These are phyloP conservation scores for Myotisia sp. DNA, from an alignment of 2,329 filamentous ascomycete species.

Conservation along the genomic window DNA sequence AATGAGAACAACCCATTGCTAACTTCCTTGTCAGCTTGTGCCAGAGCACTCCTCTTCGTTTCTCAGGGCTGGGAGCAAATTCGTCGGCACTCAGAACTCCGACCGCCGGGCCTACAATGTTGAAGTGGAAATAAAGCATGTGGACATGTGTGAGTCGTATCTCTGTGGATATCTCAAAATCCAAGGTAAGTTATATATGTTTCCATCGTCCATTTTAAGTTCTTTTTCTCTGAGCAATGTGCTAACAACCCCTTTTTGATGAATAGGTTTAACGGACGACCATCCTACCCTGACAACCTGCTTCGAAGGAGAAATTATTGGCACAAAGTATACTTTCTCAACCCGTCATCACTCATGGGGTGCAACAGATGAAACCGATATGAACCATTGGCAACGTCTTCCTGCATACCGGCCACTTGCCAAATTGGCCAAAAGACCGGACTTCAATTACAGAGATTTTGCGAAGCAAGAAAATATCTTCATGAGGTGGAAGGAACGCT, in stretches of 20 bases:
- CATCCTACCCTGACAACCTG: constrained; percentile 96
- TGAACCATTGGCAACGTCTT: constrained; percentile 88
- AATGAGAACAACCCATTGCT: constrained; percentile 1
- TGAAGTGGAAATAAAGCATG: constrained; percentile 91
- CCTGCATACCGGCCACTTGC: constrained; percentile 67
- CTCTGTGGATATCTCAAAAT: constrained; percentile 91
- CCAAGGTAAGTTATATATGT: constrained; percentile 58
- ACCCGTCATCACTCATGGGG: constrained; percentile 86
- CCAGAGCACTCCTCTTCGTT: constrained; percentile 74
- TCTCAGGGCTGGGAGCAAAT: constrained; percentile 73
- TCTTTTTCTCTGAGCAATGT: constrained; percentile 2
- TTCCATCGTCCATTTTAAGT: background rate
- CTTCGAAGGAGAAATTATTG: constrained; percentile 96
- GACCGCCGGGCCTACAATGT: constrained; percentile 90
- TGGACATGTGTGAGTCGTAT: constrained; percentile 86
- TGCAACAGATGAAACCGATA: constrained; percentile 76
- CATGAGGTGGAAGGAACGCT: constrained; percentile 99
- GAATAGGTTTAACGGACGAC: constrained; percentile 73
- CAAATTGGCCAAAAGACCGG: constrained; percentile 45
- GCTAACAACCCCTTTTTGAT: constrained; percentile 7
- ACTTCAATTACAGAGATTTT: constrained; percentile 52
- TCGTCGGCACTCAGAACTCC: constrained; percentile 81
- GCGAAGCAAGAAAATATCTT: constrained; percentile 79
- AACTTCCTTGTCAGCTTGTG: constrained; percentile 40
- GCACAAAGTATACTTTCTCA: constrained; percentile 82